Base-by-base conservation (phyloP, 208 protist species). In the Leishmania mexicana region DNA sequence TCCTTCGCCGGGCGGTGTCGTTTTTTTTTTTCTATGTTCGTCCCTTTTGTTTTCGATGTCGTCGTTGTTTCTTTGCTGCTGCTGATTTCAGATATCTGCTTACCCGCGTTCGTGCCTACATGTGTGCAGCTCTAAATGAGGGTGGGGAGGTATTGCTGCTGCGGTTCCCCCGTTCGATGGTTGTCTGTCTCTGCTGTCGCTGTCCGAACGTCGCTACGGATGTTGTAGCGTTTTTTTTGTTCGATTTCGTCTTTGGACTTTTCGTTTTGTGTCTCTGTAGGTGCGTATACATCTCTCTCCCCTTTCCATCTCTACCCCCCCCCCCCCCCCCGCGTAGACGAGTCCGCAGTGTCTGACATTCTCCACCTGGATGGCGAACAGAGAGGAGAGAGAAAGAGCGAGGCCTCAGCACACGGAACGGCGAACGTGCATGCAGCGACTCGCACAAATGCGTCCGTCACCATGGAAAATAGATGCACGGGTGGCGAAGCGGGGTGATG, bases 191-290 rank as follows among this genome's bases (percentile, higher is more conserved):
- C 7, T 80, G 24, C 15, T 73, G 35, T 75, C 4, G 71, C 24
- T 15, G 47, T 28, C 47, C 47, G 17, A 21, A 40, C 21, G n/a
- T 51, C 21, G 21, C 19, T 28, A 38, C 47, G 53, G 11, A 35
- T 38, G 72, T 68, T 65, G 77, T 51, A 45, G 80, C 75, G 40
- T 86, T 54, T 76, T 42, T 38, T 64, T 21, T 31, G 8, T 79
- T 47, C 67, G 2, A 40, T 75, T 31, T 67, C 72, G 24, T 13
- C 40, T 42, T 31, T 31, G 28, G 8, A 53, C 75, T 13, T 76
- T 54, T 42, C 5, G 21, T 15, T 19, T 19, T 71, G 53, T 38
- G 15, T 77, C 62, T 72, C 38, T 58, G 47, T 76, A 79, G 75
- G 53, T 72, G 47, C 42, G 53, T 62, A 31, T 58, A 47, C 72